Conservation (phyloP, 345 rosid species). For the Pseudoturritis turrita region DNA sequence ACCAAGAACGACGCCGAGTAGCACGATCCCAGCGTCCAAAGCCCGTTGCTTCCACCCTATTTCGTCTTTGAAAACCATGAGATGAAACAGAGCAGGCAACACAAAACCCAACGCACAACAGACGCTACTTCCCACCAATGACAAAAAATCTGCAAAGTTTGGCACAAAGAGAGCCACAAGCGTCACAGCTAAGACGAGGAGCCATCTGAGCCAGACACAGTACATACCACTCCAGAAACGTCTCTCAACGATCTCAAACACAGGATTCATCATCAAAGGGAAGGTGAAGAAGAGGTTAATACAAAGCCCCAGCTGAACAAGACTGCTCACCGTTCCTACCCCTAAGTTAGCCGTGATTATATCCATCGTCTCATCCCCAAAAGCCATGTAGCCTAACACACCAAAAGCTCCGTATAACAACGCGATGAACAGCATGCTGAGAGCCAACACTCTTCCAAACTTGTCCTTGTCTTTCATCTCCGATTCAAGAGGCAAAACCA, state of each 20-base stretch:
- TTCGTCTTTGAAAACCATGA: conserved; percentile 69
- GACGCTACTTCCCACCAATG: conserved; percentile 80
- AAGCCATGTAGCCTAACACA: conserved; percentile 69
- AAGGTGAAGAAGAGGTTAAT: conserved; percentile 80
- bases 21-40: conserved; percentile 42
- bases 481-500: conserved; percentile 75
- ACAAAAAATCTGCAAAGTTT: conserved; percentile 77
- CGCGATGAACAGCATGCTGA: conserved; percentile 52
- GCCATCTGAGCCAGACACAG: conserved; percentile 77
- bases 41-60: conserved; percentile 50
- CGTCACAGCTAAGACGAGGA: conserved; percentile 56
- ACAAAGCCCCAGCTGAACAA: conserved; percentile 72
- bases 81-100: conserved; percentile 68
- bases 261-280: conserved; percentile 90
- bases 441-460: conserved; percentile 50
- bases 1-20: conserved; percentile 49
- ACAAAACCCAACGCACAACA: conserved; percentile 76
- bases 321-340: conserved; percentile 42
- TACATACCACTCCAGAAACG: conserved; percentile 53
- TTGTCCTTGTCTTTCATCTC: conserved; percentile 56
- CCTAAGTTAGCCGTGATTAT: conserved; percentile 79
- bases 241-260: conserved; percentile 75
- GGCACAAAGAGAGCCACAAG: conserved; percentile 68
- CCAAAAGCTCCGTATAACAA: conserved; percentile 66
- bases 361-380: conserved; percentile 57